These are phyloP conservation scores for Sanghuangporus weigelae DNA, from an alignment of 1,284 basidiomycete species.

Conservation along the genomic window DNA sequence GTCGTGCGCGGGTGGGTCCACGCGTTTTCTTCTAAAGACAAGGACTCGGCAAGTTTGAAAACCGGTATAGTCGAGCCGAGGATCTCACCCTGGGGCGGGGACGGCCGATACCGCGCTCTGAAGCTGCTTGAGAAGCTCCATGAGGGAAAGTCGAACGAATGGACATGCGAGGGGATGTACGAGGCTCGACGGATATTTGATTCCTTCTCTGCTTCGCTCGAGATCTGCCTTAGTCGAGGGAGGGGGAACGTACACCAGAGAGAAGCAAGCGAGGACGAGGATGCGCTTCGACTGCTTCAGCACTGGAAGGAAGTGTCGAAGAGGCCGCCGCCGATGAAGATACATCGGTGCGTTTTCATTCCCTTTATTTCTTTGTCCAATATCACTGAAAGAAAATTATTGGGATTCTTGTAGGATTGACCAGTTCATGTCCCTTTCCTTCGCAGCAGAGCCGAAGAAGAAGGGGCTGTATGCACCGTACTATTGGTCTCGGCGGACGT, in stretches of 20 bases:
- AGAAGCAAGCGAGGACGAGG: slow-evolving; percentile 40
- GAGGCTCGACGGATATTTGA: slow-evolving; percentile 47
- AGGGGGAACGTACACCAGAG: slow-evolving; percentile 35
- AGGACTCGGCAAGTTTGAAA: not conserved
- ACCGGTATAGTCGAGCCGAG: slow-evolving; percentile 36
- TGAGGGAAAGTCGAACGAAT: slow-evolving; percentile 36
- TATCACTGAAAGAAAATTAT: not conserved
- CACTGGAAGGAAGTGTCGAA: slow-evolving; percentile 16
- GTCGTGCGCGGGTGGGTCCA: slow-evolving; percentile 65
- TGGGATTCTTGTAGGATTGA: slow-evolving; percentile 50
- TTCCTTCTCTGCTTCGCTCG: slow-evolving; percentile 42
- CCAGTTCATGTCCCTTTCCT: slow-evolving; percentile 72
- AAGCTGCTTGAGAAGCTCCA: slow-evolving; percentile 40
- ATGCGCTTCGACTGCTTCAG: slow-evolving; percentile 34
- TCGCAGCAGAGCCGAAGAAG: slow-evolving; percentile 65
- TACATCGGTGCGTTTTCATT: slow-evolving; percentile 46
- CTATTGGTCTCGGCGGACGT: slow-evolving; percentile 55
- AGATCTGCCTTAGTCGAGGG: not conserved
- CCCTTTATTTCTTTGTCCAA: not conserved
- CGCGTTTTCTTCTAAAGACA: slow-evolving; percentile 25
- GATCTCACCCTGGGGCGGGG: slow-evolving; percentile 66
- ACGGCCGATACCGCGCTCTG: slow-evolving; percentile 37
- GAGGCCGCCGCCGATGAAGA: slow-evolving; percentile 40
- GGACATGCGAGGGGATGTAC: slow-evolving; percentile 36
- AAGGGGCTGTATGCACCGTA: slow-evolving; percentile 69